These are phyloP conservation scores for Globisporangium lucens DNA, from an alignment of 352 stramenopile species.

Conservation along the genomic window DNA sequence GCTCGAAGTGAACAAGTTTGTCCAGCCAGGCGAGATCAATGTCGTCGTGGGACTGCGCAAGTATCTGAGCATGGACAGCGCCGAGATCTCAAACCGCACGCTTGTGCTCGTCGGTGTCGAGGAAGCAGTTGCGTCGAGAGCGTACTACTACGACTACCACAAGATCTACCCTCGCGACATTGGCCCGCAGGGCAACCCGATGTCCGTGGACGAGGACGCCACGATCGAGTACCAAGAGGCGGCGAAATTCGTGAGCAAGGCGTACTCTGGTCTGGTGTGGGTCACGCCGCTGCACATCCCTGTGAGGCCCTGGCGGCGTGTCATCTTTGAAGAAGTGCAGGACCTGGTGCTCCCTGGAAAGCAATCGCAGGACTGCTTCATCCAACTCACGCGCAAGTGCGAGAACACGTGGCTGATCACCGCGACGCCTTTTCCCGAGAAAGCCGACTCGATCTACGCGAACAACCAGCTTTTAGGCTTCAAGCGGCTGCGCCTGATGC, in stretches of 20 bases:
- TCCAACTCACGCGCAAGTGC: constrained; percentile 73
- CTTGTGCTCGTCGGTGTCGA: constrained; percentile 80
- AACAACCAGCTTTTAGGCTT: constrained; percentile 88
- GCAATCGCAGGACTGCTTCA: constrained; percentile 74
- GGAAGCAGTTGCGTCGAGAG: constrained; percentile 59
- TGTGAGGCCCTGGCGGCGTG: constrained; percentile 63
- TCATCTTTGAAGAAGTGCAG: constrained; percentile 88
- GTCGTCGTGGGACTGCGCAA: constrained; percentile 59
- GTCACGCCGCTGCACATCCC: constrained; percentile 62
- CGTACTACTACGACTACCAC: constrained; percentile 58
- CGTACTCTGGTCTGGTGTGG: constrained; percentile 73
- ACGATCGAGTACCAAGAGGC: constrained; percentile 66
- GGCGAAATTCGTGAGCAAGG: constrained; percentile 80
- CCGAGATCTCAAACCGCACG: constrained; percentile 66
- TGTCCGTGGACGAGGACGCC: constrained; percentile 42
- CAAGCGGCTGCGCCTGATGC: constrained; percentile 59
- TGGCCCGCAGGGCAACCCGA: constrained; percentile 26
- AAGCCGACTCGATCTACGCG: constrained; percentile 80
- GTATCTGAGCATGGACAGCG: constrained; percentile 48
- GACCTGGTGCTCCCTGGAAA: constrained; percentile 77
- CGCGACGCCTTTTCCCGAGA: constrained; percentile 79
- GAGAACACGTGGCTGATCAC: constrained; percentile 86
- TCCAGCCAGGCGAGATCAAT: constrained; percentile 58
- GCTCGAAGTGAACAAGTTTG: constrained; percentile 75
- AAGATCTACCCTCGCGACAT: constrained; percentile 52